Percentiles rank a stretch among this genome's conserved stretches.
These are phyloP conservation scores for Penicillium verrucosum DNA, from an alignment of 2,329 filamentous ascomycete genomes.

Conservation along the genomic window DNA sequence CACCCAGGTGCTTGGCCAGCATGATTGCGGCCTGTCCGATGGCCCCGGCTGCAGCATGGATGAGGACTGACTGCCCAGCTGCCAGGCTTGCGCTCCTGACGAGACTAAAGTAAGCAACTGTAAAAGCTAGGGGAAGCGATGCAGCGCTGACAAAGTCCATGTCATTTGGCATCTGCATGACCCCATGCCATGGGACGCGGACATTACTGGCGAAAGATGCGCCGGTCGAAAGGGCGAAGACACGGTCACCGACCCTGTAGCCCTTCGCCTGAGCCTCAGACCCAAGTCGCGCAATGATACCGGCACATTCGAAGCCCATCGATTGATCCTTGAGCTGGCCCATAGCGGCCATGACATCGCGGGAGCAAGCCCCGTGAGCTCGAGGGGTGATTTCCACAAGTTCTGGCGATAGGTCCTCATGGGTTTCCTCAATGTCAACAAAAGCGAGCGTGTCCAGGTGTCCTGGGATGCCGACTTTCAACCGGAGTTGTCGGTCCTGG, in stretches of 20 bases:
- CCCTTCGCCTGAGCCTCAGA: neutral
- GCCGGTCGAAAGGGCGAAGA: neutral
- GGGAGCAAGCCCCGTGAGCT: no score
- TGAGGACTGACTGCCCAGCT: neutral
- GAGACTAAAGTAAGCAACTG: neutral
- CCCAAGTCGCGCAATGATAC: neutral
- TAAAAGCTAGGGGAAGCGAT: neutral
- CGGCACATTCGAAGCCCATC: neutral
- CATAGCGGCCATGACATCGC: neutral
- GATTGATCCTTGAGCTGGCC: neutral
- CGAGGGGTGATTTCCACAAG: neutral
- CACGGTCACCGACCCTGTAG: neutral
- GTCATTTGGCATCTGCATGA: no score
- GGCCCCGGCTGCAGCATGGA: neutral
- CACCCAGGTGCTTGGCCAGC: neutral
- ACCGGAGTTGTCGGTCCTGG: neutral
- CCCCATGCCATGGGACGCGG: neutral
- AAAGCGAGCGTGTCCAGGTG: slow-evolving; percentile 2
- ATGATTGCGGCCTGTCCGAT: neutral
- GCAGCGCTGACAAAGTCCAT: neutral
- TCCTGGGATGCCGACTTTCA: neutral
- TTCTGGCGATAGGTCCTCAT: no score
- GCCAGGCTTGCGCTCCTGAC: no score
- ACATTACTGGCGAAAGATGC: neutral
- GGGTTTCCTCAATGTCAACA: neutral